A percentile compares a stretch with the other conserved stretches of the same genome.
Evolutionary conservation across 306 rosid genomes (phyloP).

Genomic region (Prunus armeniaca): DNA sequence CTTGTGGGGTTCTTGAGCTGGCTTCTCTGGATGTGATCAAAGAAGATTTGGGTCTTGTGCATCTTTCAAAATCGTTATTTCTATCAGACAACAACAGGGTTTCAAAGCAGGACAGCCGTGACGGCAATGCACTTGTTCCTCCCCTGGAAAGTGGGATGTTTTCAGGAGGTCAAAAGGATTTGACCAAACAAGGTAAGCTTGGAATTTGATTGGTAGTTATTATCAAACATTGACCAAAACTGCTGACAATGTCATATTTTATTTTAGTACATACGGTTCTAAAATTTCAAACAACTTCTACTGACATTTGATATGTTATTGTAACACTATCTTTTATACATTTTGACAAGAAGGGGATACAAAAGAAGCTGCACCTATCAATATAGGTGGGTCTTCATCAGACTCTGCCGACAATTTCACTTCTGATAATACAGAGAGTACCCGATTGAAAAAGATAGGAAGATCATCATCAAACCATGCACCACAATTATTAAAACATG

Average conservation of each 20-base stretch:
- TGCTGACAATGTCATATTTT: too few relatives aligned
- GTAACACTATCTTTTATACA: too few relatives aligned
- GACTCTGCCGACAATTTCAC: not conserved
- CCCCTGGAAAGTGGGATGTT: not conserved
- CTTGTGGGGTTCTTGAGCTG: slow-evolving; percentile 38
- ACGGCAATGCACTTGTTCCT: too few relatives aligned
- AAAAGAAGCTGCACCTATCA: not conserved
- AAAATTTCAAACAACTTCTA: too few relatives aligned
- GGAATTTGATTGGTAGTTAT: not conserved
- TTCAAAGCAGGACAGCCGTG: not conserved
- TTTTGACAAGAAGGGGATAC: not conserved
- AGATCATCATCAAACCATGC: not conserved
- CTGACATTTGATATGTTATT: not conserved
- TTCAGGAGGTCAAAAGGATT: not conserved
- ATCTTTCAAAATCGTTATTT: slow-evolving; percentile 27
- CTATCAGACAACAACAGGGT: not conserved
- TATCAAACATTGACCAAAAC: too few relatives aligned
- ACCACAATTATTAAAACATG: slow-evolving; percentile 11
- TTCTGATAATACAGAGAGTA: not conserved
- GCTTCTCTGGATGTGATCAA: slow-evolving; percentile 32
- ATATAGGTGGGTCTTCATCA: not conserved
- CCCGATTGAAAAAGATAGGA: not conserved
- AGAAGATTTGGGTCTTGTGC: slow-evolving; percentile 29
- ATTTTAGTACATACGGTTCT: too few relatives aligned
- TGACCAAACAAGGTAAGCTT: not conserved